Evolutionary conservation across 2,329 filamentous ascomycete species (phyloP).

Genomic region (Furcasterigmium furcatum): DNA sequence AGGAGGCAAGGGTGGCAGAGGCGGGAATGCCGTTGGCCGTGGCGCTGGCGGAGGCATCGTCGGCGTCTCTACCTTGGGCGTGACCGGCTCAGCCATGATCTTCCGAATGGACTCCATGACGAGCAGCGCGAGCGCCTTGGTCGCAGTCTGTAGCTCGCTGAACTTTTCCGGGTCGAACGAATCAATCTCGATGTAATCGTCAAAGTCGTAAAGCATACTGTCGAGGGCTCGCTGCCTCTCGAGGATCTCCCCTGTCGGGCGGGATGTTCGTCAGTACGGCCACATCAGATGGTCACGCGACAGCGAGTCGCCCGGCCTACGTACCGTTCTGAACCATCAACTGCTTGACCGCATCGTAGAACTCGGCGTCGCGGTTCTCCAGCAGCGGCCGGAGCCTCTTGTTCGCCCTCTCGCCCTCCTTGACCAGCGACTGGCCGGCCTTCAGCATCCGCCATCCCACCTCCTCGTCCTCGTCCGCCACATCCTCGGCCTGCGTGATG

Average conservation of each 20-base stretch:
- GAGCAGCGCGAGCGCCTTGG: slow-evolving; percentile 33
- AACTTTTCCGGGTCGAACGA: slow-evolving; percentile 48
- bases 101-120: slow-evolving; percentile 21
- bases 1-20: slow-evolving; percentile 7
- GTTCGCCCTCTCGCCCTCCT: slow-evolving; percentile 31
- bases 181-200: slow-evolving; percentile 47
- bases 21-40: slow-evolving; percentile 6
- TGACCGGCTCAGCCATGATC: slow-evolving; percentile 8
- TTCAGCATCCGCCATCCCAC: slow-evolving; percentile 24
- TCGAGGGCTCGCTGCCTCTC: slow-evolving; percentile 23
- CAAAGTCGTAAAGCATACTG: slow-evolving; percentile 45
- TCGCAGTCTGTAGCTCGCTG: slow-evolving; percentile 40
- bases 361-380: slow-evolving; percentile 28
- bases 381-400: slow-evolving; percentile 33
- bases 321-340: slow-evolving; percentile 30
- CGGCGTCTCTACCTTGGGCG: background rate
- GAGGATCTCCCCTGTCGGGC: background rate
- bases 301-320: background rate
- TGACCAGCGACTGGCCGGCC: slow-evolving; percentile 26
- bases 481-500: slow-evolving; percentile 24
- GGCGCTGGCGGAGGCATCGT: slow-evolving; percentile 4
- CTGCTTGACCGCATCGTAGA: slow-evolving; percentile 30
- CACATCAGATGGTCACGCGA: no score
- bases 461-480: slow-evolving; percentile 15
- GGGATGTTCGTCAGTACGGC: background rate